Conservation (phyloP, 495 filamentous ascomycete genomes). For the Hyphodiscus hymeniophilus region DNA sequence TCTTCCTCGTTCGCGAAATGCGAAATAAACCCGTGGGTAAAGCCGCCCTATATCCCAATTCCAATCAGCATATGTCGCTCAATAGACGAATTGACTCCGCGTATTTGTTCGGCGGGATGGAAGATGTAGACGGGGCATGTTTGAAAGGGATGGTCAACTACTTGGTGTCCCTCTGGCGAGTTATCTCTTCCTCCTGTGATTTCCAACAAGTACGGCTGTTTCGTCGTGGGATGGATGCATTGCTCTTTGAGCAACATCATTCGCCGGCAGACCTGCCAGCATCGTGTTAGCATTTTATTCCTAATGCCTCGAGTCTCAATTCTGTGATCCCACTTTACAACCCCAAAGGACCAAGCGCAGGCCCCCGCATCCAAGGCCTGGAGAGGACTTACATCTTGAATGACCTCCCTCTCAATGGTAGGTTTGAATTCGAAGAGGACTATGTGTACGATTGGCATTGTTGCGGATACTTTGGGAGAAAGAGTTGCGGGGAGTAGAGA, state of each 20-base stretch:
- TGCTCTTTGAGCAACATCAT: conserved; percentile 30
- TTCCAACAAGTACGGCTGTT: conserved; percentile 50
- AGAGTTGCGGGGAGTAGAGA: no score
- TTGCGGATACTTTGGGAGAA: not conserved
- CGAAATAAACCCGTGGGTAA: conserved; percentile 52
- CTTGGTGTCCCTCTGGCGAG: conserved; percentile 55
- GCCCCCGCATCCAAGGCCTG: no score
- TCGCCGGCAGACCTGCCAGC: conserved; percentile 21
- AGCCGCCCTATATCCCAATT: conserved; percentile 10
- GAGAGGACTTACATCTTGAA: conserved; percentile 23
- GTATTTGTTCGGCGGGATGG: no score
- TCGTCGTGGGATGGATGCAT: conserved; percentile 40
- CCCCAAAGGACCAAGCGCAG: no score
- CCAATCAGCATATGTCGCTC: not conserved
- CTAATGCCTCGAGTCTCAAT: no score
- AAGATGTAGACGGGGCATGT: no score
- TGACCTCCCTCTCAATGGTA: conserved; percentile 4
- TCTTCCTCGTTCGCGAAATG: conserved; percentile 52
- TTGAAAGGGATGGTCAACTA: conserved; percentile 22
- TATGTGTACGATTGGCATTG: conserved; percentile 21
- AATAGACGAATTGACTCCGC: no score
- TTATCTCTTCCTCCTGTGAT: conserved; percentile 54
- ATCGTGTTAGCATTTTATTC: no score
- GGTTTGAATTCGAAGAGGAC: conserved; percentile 25
- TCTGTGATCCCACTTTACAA: no score